phyloP scores from a whole-genome alignment of 352 stramenopile species.

The Phytophthora tubulina region DNA sequence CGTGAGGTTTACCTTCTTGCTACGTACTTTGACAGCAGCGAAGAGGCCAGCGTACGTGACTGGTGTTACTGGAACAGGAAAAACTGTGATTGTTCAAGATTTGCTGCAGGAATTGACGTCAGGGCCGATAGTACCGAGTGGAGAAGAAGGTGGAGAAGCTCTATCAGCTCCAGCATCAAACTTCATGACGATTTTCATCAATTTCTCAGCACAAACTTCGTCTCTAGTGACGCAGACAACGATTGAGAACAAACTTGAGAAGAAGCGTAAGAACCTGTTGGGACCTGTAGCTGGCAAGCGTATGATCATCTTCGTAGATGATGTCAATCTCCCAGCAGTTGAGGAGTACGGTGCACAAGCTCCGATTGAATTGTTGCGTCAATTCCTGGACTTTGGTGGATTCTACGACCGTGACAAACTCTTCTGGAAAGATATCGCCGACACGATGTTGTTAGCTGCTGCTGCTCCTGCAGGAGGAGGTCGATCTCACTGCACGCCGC shows the following conservation, averaged over 20 bases:
- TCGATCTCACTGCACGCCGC: constrained; percentile 87
- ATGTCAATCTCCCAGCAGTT: constrained; percentile 95
- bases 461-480: constrained; percentile 93
- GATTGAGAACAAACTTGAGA: constrained; percentile 95
- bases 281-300: constrained; percentile 89
- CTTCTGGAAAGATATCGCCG: constrained; percentile 96
- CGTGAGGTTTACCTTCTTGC: constrained; percentile 71
- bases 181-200: constrained; percentile 87
- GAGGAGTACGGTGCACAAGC: constrained; percentile 96
- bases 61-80: constrained; percentile 90
- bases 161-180: constrained; percentile 44
- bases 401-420: constrained; percentile 98
- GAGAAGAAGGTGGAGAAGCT: constrained; percentile 36
- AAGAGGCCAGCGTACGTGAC: constrained; percentile 91
- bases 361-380: constrained; percentile 94
- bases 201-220: constrained; percentile 93
- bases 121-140: constrained; percentile 16
- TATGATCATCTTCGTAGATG: constrained; percentile 96
- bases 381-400: constrained; percentile 96
- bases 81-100: constrained; percentile 90
- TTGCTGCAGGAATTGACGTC: constrained; percentile 68
- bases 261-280: constrained; percentile 95
- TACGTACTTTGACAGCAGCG: constrained; percentile 62
- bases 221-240: constrained; percentile 90
- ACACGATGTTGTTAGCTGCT: constrained; percentile 92